A percentile compares a stretch with the other conserved stretches of the same genome.
These are phyloP conservation scores for Fusarium abutilonis DNA, from an alignment of 2,329 filamentous ascomycete species.

Conservation along the genomic window DNA sequence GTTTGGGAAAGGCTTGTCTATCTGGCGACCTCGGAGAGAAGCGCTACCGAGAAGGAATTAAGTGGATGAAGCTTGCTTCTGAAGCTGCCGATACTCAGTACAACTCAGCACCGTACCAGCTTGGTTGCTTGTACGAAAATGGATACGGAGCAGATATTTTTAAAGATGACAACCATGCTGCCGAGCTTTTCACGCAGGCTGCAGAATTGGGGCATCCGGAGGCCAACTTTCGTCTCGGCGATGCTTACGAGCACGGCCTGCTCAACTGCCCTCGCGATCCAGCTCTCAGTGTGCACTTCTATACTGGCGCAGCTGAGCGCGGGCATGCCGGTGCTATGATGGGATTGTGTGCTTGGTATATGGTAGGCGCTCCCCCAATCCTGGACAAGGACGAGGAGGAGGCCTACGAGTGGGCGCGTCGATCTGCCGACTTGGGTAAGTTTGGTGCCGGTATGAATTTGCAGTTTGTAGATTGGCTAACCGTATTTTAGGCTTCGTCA, in stretches of 20 bases:
- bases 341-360: conserved; percentile 98
- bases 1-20: conserved; percentile 89
- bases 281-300: conserved; percentile 95
- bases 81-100: conserved; percentile 93
- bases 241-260: conserved; percentile 93
- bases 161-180: conserved; percentile 87
- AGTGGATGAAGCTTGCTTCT: conserved; percentile 93
- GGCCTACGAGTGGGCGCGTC: conserved; percentile 94
- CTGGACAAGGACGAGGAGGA: conserved; percentile 95
- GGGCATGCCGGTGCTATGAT: conserved; percentile 93
- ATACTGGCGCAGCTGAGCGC: conserved; percentile 87
- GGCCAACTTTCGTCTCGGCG: conserved; percentile 88
- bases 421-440: conserved; percentile 86
- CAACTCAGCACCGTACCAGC: conserved; percentile 90
- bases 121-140: conserved; percentile 86
- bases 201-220: conserved; percentile 91
- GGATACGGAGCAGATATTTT: conserved; percentile 97
- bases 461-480: conserved; percentile 24
- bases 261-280: conserved; percentile 90
- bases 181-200: conserved; percentile 92
- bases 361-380: conserved; percentile 91
- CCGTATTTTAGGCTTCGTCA: conserved; percentile 64
- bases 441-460: conserved; percentile 31
- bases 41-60: conserved; percentile 88
- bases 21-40: conserved; percentile 88